These are phyloP conservation scores for Plantago elongata DNA, from an alignment of 257 asterid species.

Conservation along the genomic window DNA sequence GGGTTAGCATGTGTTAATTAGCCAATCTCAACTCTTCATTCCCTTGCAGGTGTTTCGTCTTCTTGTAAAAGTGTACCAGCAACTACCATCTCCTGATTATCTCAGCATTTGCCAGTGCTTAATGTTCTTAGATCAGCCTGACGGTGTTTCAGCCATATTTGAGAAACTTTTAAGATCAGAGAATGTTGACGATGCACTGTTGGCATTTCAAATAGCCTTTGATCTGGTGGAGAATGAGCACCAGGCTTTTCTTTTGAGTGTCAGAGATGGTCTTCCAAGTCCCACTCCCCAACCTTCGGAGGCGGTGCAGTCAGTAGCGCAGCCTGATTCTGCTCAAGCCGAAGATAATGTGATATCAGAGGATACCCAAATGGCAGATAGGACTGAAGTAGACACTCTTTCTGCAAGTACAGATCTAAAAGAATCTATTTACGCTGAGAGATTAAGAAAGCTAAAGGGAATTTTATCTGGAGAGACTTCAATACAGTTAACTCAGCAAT, in stretches of 20 bases:
- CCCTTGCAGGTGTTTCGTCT: slow-evolving; percentile 72
- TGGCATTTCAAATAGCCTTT: slow-evolving; percentile 93
- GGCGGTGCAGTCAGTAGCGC: slow-evolving; percentile 38
- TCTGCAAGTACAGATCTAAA: slow-evolving; percentile 35
- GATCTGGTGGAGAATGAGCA: slow-evolving; percentile 89
- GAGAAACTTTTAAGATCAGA: slow-evolving; percentile 77
- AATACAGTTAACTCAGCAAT: slow-evolving; percentile 86
- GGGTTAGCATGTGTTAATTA: neutral
- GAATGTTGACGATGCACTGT: slow-evolving; percentile 64
- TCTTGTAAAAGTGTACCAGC: slow-evolving; percentile 75
- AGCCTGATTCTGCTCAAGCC: slow-evolving; percentile 37
- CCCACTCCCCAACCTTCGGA: slow-evolving; percentile 50
- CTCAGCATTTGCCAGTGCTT: slow-evolving; percentile 92
- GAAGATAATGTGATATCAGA: slow-evolving; percentile 36
- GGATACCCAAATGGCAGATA: slow-evolving; percentile 71
- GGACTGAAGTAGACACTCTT: slow-evolving; percentile 35
- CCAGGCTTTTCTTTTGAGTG: slow-evolving; percentile 84
- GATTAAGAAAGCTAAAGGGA: slow-evolving; percentile 65
- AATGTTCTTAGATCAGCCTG: slow-evolving; percentile 88
- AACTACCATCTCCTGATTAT: slow-evolving; percentile 87
- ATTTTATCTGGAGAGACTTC: slow-evolving; percentile 93
- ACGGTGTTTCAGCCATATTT: slow-evolving; percentile 66
- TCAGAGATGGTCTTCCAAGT: slow-evolving; percentile 56
- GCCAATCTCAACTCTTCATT: neutral
- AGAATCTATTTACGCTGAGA: slow-evolving; percentile 66